A percentile compares a stretch with the other conserved stretches of the same genome.
Conservation (phyloP, 116 monocot species). For the Iris pallida region DNA sequence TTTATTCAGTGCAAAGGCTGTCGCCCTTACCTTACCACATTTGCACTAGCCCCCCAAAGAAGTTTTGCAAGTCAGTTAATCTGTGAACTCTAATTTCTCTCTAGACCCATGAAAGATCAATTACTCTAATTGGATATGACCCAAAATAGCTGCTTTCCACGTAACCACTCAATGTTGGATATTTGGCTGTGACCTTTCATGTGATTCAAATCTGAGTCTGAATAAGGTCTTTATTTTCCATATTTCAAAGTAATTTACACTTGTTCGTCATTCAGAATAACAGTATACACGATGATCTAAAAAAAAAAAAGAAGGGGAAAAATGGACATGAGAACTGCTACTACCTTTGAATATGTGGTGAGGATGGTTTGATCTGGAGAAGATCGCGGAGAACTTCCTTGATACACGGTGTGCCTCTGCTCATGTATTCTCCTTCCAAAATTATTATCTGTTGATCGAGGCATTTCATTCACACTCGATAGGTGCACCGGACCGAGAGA, state of each 20-base stretch:
- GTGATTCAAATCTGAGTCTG: slow-evolving; percentile 1
- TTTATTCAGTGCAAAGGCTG: background rate
- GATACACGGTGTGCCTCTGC: slow-evolving; percentile 22
- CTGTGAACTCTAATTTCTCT: background rate
- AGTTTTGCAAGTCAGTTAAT: too few relatives aligned
- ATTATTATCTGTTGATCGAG: slow-evolving; percentile 13
- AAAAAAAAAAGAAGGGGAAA: background rate
- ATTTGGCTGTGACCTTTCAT: background rate
- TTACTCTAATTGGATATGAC: background rate
- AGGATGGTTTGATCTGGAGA: slow-evolving; percentile 44
- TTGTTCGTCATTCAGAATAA: slow-evolving; percentile 2
- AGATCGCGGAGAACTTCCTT: slow-evolving; percentile 24
- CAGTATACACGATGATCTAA: background rate
- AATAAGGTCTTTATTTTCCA: slow-evolving; percentile 6
- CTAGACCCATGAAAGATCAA: background rate
- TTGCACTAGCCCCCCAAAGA: background rate
- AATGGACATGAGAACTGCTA: background rate
- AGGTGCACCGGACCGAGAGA: slow-evolving; percentile 33
- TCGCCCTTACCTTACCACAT: background rate
- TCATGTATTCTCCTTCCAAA: slow-evolving; percentile 15
- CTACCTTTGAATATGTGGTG: slow-evolving; percentile 40
- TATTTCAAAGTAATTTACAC: slow-evolving; percentile 5
- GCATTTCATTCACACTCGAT: slow-evolving; percentile 11
- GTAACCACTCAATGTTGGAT: background rate
- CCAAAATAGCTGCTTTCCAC: background rate